Conservation (phyloP, 495 filamentous ascomycete species). For the Choiromyces venosus region DNA sequence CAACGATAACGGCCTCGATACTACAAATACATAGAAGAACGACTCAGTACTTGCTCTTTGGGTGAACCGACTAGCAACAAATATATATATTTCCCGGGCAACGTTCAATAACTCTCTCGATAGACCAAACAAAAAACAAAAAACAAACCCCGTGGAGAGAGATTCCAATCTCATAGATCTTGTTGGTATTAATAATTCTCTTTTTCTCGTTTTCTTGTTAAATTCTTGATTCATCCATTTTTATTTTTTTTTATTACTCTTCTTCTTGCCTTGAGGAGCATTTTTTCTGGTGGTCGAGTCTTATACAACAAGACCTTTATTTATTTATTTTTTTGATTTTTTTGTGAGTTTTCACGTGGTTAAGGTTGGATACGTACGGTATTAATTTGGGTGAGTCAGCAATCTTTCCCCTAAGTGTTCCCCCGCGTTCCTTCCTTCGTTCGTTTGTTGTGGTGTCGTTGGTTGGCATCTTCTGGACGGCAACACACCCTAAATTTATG, state of each 20-base stretch:
- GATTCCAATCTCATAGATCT: neutral
- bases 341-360: conserved; percentile 24
- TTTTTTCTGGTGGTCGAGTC: conserved; percentile 4
- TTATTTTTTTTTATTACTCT: neutral
- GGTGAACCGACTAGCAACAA: neutral
- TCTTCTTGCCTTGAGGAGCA: neutral
- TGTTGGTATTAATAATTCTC: conserved; percentile 11
- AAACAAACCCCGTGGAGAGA: neutral
- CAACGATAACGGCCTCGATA: conserved; percentile 4
- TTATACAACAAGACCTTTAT: neutral
- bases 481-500: neutral
- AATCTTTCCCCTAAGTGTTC: neutral
- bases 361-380: conserved; percentile 1
- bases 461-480: conserved; percentile 19
- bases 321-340: conserved; percentile 24
- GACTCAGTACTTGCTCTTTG: neutral
- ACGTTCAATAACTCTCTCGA: neutral
- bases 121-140: neutral
- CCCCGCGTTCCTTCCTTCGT: conserved; percentile 31
- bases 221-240: conserved; percentile 1
- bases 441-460: conserved; percentile 31
- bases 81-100: neutral
- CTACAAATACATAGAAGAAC: neutral
- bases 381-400: conserved; percentile 32
- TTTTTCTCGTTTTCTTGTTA: conserved; percentile 7